A percentile compares a stretch with the other conserved stretches of the same genome.
Conservation (phyloP, 345 rosid genomes). For the Barbarea vulgaris region DNA sequence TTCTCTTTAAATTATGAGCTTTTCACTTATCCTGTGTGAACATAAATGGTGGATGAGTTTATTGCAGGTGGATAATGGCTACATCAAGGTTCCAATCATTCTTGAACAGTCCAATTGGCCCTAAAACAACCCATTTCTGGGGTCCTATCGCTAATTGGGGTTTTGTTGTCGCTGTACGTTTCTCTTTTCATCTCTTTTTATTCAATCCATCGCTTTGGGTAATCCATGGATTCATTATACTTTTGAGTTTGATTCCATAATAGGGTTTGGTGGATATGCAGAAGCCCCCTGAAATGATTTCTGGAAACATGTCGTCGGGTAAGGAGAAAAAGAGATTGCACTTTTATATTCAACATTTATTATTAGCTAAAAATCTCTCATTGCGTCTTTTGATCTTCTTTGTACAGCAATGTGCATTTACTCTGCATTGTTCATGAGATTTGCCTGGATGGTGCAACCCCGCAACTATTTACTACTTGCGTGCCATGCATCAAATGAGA, state of each 20-base stretch:
- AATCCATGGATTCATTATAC: background rate
- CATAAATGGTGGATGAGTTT: background rate
- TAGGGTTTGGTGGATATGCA: slow-evolving; percentile 92
- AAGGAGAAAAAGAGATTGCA: background rate
- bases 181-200: slow-evolving; percentile 17
- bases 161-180: slow-evolving; percentile 73
- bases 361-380: background rate
- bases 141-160: slow-evolving; percentile 96
- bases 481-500: slow-evolving; percentile 95
- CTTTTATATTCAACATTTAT: background rate
- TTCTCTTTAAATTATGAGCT: no score
- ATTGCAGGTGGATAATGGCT: slow-evolving; percentile 50
- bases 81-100: slow-evolving; percentile 68
- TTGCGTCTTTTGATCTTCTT: background rate
- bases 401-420: slow-evolving; percentile 75
- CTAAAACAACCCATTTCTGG: slow-evolving; percentile 89
- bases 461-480: slow-evolving; percentile 84
- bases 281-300: slow-evolving; percentile 95
- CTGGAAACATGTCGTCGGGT: slow-evolving; percentile 90
- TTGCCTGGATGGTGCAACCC: slow-evolving; percentile 92
- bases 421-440: slow-evolving; percentile 84
- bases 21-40: background rate
- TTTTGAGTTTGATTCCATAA: slow-evolving; percentile 7
- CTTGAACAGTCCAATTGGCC: slow-evolving; percentile 85
- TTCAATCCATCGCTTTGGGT: background rate